phyloP scores from a whole-genome alignment of 1,139 yeast species.

The Yamadazyma membranifaciens region DNA sequence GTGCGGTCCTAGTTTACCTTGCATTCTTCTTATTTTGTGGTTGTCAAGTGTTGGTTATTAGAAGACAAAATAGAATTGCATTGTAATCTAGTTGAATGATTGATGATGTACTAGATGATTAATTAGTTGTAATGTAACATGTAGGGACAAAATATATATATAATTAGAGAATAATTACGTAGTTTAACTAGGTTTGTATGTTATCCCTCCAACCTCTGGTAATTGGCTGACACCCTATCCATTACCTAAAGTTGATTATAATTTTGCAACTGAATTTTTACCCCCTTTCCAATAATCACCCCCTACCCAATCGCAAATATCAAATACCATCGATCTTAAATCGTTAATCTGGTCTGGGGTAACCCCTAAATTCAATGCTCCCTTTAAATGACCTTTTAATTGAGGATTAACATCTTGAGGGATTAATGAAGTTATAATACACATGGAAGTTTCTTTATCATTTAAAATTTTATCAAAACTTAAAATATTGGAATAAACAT shows the following conservation, averaged over 20 bases:
- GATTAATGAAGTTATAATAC: conserved; percentile 74
- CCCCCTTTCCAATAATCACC: conserved; percentile 51
- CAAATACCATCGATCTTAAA: conserved; percentile 60
- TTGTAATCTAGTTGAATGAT: conserved; percentile 16
- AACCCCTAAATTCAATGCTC: conserved; percentile 81
- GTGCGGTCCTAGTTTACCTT: conserved; percentile 83
- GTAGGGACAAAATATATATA: no score
- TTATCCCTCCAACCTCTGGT: no score
- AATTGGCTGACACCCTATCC: no score
- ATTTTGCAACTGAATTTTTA: conserved; percentile 59
- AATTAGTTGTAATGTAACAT: no score
- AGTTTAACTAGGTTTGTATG: no score
- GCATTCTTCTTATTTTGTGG: conserved; percentile 87
- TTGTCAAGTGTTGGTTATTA: conserved; percentile 65
- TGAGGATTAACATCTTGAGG: conserved; percentile 97
- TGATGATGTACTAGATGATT: no score
- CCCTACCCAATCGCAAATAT: conserved; percentile 75
- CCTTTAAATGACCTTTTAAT: conserved; percentile 83
- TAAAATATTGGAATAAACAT: conserved; percentile 76
- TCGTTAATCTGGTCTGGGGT: conserved; percentile 60
- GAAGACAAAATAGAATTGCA: conserved; percentile 58
- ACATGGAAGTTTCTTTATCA: conserved; percentile 72
- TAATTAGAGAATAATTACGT: no score
- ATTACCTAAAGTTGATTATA: no score
- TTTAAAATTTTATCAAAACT: conserved; percentile 63